Conservation (phyloP, 768 basidiomycete species). For the Serpula lacrymans region DNA sequence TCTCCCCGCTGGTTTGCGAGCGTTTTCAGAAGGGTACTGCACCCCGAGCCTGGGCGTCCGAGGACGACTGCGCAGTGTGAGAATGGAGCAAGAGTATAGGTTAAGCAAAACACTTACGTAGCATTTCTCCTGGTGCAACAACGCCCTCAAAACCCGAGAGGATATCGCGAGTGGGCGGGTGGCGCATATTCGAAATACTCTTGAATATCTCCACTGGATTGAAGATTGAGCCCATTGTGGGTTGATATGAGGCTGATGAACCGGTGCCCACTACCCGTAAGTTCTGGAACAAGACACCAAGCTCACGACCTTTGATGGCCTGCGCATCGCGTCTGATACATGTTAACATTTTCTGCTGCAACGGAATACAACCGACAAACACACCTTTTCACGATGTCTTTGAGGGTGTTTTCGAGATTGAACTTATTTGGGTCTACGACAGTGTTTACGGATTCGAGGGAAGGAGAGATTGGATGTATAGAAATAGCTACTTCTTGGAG, state of each 20-base stretch:
- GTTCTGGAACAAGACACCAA: conserved; percentile 60
- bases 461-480: too few species aligned
- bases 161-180: conserved; percentile 60
- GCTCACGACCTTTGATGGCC: conserved; percentile 48
- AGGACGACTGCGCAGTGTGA: conserved; percentile 57
- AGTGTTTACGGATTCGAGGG: conserved; percentile 1
- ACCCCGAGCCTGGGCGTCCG: conserved; percentile 83
- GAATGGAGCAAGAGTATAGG: background rate
- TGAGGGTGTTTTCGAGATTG: conserved; percentile 26
- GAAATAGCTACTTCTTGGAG: too few species aligned
- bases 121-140: conserved; percentile 63
- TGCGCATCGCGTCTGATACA: conserved; percentile 42
- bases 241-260: conserved; percentile 48
- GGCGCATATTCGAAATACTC: conserved; percentile 42
- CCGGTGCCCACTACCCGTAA: conserved; percentile 61
- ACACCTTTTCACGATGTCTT: conserved; percentile 21
- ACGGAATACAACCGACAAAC: background rate
- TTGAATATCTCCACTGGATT: conserved; percentile 47
- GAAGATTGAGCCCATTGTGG: conserved; percentile 61
- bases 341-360: background rate
- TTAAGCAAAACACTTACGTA: conserved; percentile 43
- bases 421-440: conserved; percentile 13
- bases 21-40: conserved; percentile 78
- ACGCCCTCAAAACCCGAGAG: conserved; percentile 53
- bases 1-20: conserved; percentile 74